Conservation (phyloP, 768 basidiomycete species). For the Kwoniella dejecticola region DNA sequence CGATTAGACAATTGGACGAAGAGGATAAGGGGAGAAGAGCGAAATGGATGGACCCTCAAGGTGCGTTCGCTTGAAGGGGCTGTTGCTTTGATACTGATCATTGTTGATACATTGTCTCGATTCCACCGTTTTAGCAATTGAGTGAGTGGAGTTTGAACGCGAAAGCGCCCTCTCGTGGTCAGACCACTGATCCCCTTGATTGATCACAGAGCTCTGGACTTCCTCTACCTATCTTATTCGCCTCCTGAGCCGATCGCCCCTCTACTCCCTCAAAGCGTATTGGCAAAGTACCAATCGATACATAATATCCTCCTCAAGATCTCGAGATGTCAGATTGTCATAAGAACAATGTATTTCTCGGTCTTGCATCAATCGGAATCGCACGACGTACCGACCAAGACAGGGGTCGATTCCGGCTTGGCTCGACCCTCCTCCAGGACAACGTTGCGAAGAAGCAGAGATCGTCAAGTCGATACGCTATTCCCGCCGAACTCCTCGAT, state of each 20-base stretch:
- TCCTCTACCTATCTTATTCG: slow-evolving; percentile 85
- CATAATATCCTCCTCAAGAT: slow-evolving; percentile 78
- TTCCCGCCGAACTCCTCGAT: slow-evolving; percentile 62
- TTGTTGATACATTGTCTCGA: neutral
- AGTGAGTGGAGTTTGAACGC: slow-evolving; percentile 45
- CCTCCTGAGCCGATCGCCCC: slow-evolving; percentile 76
- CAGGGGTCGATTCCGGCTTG: slow-evolving; percentile 19
- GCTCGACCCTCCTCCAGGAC: neutral
- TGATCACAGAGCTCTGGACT: slow-evolving; percentile 72
- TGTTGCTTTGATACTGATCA: neutral
- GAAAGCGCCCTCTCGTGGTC: neutral
- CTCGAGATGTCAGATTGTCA: slow-evolving; percentile 65
- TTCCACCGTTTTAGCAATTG: slow-evolving; percentile 45
- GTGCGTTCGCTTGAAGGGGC: slow-evolving; percentile 59
- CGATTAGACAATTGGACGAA: slow-evolving; percentile 69
- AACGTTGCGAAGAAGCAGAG: neutral
- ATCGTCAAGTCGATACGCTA: slow-evolving; percentile 58
- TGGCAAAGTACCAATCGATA: slow-evolving; percentile 83
- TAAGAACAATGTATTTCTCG: slow-evolving; percentile 28
- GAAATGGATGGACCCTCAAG: slow-evolving; percentile 78
- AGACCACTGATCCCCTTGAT: neutral
- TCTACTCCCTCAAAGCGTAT: slow-evolving; percentile 68
- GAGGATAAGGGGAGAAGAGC: slow-evolving; percentile 61
- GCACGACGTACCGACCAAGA: slow-evolving; percentile 13
- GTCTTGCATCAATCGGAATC: slow-evolving; percentile 49